These are phyloP conservation scores for Drechslerella dactyloides DNA, from an alignment of 2,329 filamentous ascomycete species.

Conservation along the genomic window DNA sequence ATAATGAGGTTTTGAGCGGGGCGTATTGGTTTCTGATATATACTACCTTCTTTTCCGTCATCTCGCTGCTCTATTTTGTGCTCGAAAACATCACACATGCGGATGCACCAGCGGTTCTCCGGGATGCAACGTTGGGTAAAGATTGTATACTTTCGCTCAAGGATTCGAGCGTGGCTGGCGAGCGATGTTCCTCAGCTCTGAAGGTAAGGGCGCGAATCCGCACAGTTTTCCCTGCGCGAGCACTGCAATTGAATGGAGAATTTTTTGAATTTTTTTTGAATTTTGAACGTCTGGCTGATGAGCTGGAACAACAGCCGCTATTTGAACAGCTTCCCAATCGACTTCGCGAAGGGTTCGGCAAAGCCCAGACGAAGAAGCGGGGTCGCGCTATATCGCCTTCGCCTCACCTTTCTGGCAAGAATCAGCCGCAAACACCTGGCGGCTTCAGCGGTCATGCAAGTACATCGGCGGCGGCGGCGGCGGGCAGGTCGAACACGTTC, in stretches of 20 bases:
- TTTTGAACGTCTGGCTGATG: slow-evolving; percentile 12
- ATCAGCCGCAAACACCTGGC: slow-evolving; percentile 54
- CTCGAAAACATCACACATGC: slow-evolving; percentile 78
- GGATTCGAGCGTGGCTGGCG: slow-evolving; percentile 84
- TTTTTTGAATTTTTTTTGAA: not conserved
- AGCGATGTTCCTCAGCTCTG: slow-evolving; percentile 79
- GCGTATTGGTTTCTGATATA: slow-evolving; percentile 89
- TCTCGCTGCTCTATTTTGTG: slow-evolving; percentile 79
- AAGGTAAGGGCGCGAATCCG: slow-evolving; percentile 63
- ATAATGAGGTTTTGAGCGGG: slow-evolving; percentile 75
- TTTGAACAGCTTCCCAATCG: slow-evolving; percentile 83
- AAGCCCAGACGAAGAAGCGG: slow-evolving; percentile 64
- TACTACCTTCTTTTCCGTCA: slow-evolving; percentile 79
- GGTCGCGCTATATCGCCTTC: slow-evolving; percentile 60
- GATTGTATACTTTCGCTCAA: slow-evolving; percentile 80
- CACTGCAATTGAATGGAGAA: no score
- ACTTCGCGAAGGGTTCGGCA: slow-evolving; percentile 64
- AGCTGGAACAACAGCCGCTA: slow-evolving; percentile 65
- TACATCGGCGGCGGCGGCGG: slow-evolving; percentile 51
- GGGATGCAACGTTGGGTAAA: slow-evolving; percentile 82
- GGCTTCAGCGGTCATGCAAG: slow-evolving; percentile 54
- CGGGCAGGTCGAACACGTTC: slow-evolving; percentile 52
- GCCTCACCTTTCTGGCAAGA: slow-evolving; percentile 58
- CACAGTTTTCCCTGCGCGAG: no score
- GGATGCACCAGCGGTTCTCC: slow-evolving; percentile 78